These are phyloP conservation scores for Anthoceros angustus DNA, from an alignment of 225 moss, liverwort and hornwort genomes.

Conservation along the genomic window DNA sequence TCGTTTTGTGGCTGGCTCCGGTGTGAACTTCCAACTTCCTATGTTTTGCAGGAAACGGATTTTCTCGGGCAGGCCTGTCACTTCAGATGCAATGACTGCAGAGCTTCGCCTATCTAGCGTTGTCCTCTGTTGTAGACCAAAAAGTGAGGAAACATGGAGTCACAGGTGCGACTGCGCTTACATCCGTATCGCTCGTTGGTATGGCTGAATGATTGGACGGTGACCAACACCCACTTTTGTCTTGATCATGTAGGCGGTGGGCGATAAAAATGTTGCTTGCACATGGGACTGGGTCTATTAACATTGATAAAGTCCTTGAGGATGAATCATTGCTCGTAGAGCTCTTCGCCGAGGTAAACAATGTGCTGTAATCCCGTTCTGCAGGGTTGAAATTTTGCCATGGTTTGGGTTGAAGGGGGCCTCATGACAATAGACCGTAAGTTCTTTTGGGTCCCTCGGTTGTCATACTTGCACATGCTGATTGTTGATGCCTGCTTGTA, in stretches of 20 bases:
- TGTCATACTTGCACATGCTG: neutral
- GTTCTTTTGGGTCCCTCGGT: neutral
- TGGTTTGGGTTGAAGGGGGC: neutral
- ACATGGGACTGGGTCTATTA: slow-evolving; percentile 26
- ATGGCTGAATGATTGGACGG: neutral
- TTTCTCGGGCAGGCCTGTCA: slow-evolving; percentile 29
- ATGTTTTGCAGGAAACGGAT: slow-evolving; percentile 59
- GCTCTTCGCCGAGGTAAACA: slow-evolving; percentile 60
- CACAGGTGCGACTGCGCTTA: slow-evolving; percentile 45
- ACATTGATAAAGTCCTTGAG: slow-evolving; percentile 41
- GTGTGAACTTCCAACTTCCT: neutral
- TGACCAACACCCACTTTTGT: neutral
- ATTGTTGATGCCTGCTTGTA: neutral
- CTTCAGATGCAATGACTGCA: slow-evolving; percentile 33
- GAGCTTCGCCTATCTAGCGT: slow-evolving; percentile 72
- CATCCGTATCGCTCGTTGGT: slow-evolving; percentile 5
- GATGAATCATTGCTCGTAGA: slow-evolving; percentile 84
- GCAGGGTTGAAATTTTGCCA: neutral
- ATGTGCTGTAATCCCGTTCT: neutral
- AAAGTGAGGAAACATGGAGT: slow-evolving; percentile 98
- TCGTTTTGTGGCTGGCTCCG: neutral
- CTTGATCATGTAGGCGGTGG: slow-evolving; percentile 52
- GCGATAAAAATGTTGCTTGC: slow-evolving; percentile 54
- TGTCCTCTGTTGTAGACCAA: slow-evolving; percentile 75
- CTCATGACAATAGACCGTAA: neutral